A percentile compares a stretch with the other conserved stretches of the same genome.
These are phyloP conservation scores for Triangularia setosa DNA, from an alignment of 2,329 filamentous ascomycete genomes.

Conservation along the genomic window DNA sequence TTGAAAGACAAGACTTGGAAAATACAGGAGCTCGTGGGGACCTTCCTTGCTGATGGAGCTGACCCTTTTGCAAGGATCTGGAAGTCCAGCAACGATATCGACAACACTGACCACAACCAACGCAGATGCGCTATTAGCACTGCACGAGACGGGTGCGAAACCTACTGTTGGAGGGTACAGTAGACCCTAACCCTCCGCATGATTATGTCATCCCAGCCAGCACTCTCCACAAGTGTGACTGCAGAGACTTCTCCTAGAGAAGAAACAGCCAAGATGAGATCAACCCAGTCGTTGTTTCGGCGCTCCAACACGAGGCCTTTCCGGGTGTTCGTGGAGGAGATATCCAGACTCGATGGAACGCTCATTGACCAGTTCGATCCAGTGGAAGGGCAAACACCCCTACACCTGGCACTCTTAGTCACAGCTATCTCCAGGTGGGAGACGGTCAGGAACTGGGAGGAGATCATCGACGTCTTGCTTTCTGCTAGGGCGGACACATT, in stretches of 20 bases:
- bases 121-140: not conserved
- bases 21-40: not conserved
- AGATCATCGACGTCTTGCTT: constrained; percentile 21
- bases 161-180: too few species aligned
- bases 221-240: too few species aligned
- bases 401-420: constrained; percentile 4
- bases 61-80: constrained; percentile 23
- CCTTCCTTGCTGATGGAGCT: constrained; percentile 25
- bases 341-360: not conserved
- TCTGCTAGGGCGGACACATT: constrained; percentile 25
- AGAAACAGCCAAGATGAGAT: too few species aligned
- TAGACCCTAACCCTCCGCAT: too few species aligned
- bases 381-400: constrained; percentile 1
- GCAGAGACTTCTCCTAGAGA: too few species aligned
- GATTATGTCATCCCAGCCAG: too few species aligned
- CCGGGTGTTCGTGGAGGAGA: not conserved
- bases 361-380: not conserved
- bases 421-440: not conserved
- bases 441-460: not conserved
- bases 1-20: not conserved
- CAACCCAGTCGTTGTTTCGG: too few species aligned
- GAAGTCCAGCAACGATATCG: not conserved
- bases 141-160: too few species aligned
- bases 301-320: not conserved
- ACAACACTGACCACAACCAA: not conserved